Percentiles rank a stretch among this genome's conserved stretches.
Conservation (phyloP, 805 yeast genomes). For the Wickerhamomyces kurtzmanii region DNA sequence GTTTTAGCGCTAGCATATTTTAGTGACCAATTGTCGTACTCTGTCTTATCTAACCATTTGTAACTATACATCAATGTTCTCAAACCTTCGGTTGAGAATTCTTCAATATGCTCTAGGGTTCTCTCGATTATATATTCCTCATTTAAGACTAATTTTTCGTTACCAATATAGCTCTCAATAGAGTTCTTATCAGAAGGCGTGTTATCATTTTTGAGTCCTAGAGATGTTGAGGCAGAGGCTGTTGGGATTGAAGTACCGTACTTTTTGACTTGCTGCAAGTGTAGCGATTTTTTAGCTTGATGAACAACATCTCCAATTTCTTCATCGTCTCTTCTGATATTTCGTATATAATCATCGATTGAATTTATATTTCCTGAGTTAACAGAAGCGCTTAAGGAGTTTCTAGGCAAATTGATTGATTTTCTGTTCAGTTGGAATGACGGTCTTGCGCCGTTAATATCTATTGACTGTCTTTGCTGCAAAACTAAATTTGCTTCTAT, state of each 20-base stretch:
- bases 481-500: constrained; percentile 71
- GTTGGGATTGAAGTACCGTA: constrained; percentile 29
- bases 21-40: constrained; percentile 57
- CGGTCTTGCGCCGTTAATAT: constrained; percentile 20
- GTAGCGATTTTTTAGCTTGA: constrained; percentile 48
- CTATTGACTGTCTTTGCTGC: constrained; percentile 41
- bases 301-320: constrained; percentile 45
- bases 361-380: constrained; percentile 22
- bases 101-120: constrained; percentile 86
- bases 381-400: constrained; percentile 15
- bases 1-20: constrained; percentile 71
- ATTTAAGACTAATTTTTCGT: constrained; percentile 51
- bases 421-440: constrained; percentile 21
- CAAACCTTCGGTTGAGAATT: constrained; percentile 89
- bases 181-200: constrained; percentile 3
- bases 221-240: constrained; percentile 1
- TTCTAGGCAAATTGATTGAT: constrained; percentile 15
- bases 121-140: constrained; percentile 74
- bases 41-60: constrained; percentile 52
- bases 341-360: constrained; percentile 38
- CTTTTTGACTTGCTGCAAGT: constrained; percentile 45
- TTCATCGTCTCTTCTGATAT: constrained; percentile 31
- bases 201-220: no score
- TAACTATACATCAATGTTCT: constrained; percentile 82
- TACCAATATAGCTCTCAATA: constrained; percentile 28